Conservation (phyloP, 495 filamentous ascomycete species). For the Aspergillus incahuasiensis region DNA sequence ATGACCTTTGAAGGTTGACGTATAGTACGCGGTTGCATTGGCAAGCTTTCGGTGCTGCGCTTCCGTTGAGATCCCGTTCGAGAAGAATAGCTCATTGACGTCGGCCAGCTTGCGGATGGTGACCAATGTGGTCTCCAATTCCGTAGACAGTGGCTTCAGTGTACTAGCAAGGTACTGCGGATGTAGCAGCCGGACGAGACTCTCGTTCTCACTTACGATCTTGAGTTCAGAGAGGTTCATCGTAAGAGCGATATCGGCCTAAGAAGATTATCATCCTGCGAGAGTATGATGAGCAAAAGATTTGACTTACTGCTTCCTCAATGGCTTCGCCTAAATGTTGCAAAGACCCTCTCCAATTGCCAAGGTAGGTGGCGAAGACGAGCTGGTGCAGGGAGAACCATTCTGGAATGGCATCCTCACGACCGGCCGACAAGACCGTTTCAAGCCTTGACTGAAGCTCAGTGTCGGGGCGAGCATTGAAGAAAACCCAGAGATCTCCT, state of each 20-base stretch:
- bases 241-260: slow-evolving; percentile 16
- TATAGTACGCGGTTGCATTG: slow-evolving; percentile 7
- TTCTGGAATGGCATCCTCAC: not conserved
- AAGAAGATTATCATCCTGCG: not conserved
- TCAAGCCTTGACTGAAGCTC: slow-evolving; percentile 9
- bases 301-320: slow-evolving; percentile 11
- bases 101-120: slow-evolving; percentile 10
- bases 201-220: not conserved
- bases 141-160: slow-evolving; percentile 6
- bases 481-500: slow-evolving; percentile 18
- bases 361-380: slow-evolving; percentile 8
- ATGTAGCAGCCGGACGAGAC: slow-evolving; percentile 7
- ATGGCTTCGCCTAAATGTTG: slow-evolving; percentile 10
- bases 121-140: slow-evolving; percentile 9
- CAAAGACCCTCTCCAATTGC: slow-evolving; percentile 13
- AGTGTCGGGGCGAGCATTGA: slow-evolving; percentile 10
- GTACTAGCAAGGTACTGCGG: slow-evolving; percentile 13
- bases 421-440: not conserved
- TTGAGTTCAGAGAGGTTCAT: slow-evolving; percentile 1
- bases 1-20: slow-evolving; percentile 5
- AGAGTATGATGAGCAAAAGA: not conserved
- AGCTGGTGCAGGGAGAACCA: slow-evolving; percentile 14
- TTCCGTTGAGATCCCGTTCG: not conserved
- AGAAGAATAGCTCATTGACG: slow-evolving; percentile 3
- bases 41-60: not conserved